Conservation (phyloP, 176 grass and related monocot genomes). For the Musa schizocarpa region DNA sequence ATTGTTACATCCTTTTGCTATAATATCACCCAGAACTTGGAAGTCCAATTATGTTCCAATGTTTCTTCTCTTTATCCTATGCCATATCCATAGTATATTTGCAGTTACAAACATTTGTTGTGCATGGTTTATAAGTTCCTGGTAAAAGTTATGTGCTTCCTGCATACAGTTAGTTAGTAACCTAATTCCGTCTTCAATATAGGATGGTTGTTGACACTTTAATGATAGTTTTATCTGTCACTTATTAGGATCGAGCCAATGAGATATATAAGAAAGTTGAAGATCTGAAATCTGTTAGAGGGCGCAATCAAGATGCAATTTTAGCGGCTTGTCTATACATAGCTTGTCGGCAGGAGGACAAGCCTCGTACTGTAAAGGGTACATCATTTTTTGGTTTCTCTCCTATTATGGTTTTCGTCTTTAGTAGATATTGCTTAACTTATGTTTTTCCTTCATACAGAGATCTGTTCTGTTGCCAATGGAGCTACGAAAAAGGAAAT, state of each 20-base stretch:
- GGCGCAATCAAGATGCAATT: constrained; percentile 17
- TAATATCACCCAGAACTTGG: too few relatives aligned
- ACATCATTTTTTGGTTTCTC: not conserved
- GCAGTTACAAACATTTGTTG: not conserved
- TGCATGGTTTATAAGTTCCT: not conserved
- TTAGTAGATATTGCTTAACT: not conserved
- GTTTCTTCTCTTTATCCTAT: too few relatives aligned
- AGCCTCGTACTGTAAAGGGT: constrained; percentile 19
- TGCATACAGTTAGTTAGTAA: not conserved
- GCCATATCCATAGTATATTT: not conserved
- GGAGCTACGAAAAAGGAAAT: constrained; percentile 13
- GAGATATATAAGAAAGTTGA: constrained; percentile 19
- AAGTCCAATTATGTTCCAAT: too few relatives aligned
- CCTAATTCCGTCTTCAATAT: not conserved
- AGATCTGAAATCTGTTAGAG: constrained; percentile 16
- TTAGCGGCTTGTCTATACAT: constrained; percentile 19
- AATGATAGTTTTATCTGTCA: not conserved
- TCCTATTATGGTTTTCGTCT: not conserved
- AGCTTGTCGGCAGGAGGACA: constrained; percentile 18
- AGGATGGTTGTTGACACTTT: not conserved
- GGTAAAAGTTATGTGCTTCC: not conserved
- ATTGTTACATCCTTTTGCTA: too few relatives aligned
- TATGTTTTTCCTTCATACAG: not conserved
- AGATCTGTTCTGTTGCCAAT: constrained; percentile 15
- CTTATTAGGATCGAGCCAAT: constrained; percentile 15